Evolutionary conservation across 768 basidiomycete species (phyloP).

Genomic region (Infundibulicybe gibba): DNA sequence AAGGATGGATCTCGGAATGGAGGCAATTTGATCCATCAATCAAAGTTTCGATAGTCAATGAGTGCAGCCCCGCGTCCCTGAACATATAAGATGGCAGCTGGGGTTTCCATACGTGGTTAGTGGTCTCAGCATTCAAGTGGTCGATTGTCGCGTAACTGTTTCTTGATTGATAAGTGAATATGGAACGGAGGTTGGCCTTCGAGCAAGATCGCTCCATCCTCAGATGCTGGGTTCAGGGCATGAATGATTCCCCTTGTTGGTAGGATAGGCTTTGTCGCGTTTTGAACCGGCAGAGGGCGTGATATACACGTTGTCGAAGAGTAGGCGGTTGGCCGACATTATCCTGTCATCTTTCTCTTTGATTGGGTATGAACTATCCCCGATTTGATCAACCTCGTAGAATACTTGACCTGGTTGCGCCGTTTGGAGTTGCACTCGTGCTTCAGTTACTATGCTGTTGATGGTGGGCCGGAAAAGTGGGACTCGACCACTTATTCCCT

Average conservation of each 20-base stretch:
- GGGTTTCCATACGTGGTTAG: constrained; percentile 59
- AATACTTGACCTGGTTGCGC: constrained; percentile 71
- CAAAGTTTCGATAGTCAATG: constrained; percentile 70
- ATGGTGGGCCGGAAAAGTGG: constrained; percentile 71
- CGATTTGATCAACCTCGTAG: constrained; percentile 83
- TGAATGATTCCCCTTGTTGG: constrained; percentile 66
- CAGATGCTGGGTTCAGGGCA: constrained; percentile 39
- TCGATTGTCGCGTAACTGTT: constrained; percentile 69
- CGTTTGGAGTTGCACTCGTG: constrained; percentile 77
- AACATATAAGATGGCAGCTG: constrained; percentile 66
- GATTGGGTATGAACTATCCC: constrained; percentile 79
- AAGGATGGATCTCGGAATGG: constrained; percentile 58
- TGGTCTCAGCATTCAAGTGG: constrained; percentile 47
- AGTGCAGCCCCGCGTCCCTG: constrained; percentile 71
- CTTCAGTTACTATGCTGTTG: constrained; percentile 72
- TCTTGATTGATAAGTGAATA: constrained; percentile 67
- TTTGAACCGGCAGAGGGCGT: constrained; percentile 72
- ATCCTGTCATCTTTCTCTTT: constrained; percentile 57
- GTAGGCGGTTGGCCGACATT: constrained; percentile 59
- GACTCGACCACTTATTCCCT: constrained; percentile 58
- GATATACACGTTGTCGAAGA: constrained; percentile 83
- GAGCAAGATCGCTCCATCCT: constrained; percentile 60
- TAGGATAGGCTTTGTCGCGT: constrained; percentile 58
- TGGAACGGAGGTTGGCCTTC: constrained; percentile 88
- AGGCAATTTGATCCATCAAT: constrained; percentile 78